Conservation (phyloP, 192 early-diverging fungal species). For the Spizellomyces sp. region DNA sequence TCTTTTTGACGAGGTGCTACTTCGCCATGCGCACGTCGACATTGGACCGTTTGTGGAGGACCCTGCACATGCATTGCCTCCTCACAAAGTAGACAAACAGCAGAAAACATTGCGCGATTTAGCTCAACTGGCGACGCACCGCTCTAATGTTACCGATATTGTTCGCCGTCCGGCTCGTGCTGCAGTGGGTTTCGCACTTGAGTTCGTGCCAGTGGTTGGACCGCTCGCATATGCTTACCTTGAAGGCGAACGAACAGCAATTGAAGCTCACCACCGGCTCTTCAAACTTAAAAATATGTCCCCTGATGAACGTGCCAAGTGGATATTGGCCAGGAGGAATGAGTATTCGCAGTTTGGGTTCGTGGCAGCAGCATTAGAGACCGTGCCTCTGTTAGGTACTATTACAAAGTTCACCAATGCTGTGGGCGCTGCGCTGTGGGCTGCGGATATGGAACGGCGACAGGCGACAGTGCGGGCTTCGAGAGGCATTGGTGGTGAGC, state of each 20-base stretch:
- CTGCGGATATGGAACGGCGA: slow-evolving; percentile 1
- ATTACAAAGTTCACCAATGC: slow-evolving; percentile 19
- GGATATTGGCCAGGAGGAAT: slow-evolving; percentile 13
- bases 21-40: background rate
- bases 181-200: slow-evolving; percentile 7
- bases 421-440: slow-evolving; percentile 3
- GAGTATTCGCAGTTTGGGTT: slow-evolving; percentile 29
- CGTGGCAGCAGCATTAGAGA: slow-evolving; percentile 22
- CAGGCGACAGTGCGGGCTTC: background rate
- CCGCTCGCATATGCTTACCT: slow-evolving; percentile 25
- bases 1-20: slow-evolving; percentile 19
- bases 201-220: slow-evolving; percentile 24
- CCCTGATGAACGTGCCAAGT: slow-evolving; percentile 19
- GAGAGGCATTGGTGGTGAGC: no score
- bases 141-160: background rate
- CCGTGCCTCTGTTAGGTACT: slow-evolving; percentile 1
- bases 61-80: background rate
- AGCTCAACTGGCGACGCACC: slow-evolving; percentile 1
- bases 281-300: slow-evolving; percentile 22
- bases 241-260: slow-evolving; percentile 24
- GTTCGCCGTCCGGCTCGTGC: slow-evolving; percentile 6
- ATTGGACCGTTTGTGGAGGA: slow-evolving; percentile 18
- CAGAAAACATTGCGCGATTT: background rate
- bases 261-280: slow-evolving; percentile 15
- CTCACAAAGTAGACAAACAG: background rate